phyloP scores from a whole-genome alignment of 2,329 filamentous ascomycete species.

The Tolypocladium inflatum region DNA sequence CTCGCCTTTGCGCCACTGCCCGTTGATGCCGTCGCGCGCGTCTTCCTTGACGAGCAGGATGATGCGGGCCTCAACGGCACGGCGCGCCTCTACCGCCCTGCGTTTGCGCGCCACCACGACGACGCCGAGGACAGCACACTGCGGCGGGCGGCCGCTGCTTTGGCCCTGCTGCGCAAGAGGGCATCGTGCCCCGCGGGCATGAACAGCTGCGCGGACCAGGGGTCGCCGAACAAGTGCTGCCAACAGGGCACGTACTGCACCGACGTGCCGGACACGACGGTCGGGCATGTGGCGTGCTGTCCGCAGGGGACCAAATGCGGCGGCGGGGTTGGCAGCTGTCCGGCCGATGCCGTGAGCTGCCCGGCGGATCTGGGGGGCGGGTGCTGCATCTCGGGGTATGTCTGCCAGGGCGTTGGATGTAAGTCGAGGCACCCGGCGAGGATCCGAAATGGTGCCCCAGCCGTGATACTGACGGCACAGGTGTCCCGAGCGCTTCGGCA shows the following conservation, averaged over 20 bases:
- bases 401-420: slow-evolving; percentile 64
- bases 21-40: slow-evolving; percentile 15
- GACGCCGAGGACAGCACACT: slow-evolving; percentile 19
- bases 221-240: slow-evolving; percentile 65
- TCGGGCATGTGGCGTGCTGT: slow-evolving; percentile 68
- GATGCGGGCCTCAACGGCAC: slow-evolving; percentile 12
- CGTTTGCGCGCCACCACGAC: slow-evolving; percentile 39
- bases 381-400: slow-evolving; percentile 65
- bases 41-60: slow-evolving; percentile 18
- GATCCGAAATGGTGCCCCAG: not conserved
- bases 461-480: slow-evolving; percentile 7
- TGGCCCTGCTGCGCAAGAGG: slow-evolving; percentile 43
- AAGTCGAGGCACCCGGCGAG: slow-evolving; percentile 21
- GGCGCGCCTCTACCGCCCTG: slow-evolving; percentile 30
- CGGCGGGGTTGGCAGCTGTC: slow-evolving; percentile 53
- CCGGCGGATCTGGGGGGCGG: slow-evolving; percentile 57
- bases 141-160: slow-evolving; percentile 33
- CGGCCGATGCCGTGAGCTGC: slow-evolving; percentile 54
- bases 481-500: slow-evolving; percentile 22
- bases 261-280: slow-evolving; percentile 47
- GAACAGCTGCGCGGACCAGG: slow-evolving; percentile 52
- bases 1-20: slow-evolving; percentile 35
- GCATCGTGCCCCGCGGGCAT: slow-evolving; percentile 62
- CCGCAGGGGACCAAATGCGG: slow-evolving; percentile 54
- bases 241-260: slow-evolving; percentile 56